Evolutionary conservation across 2,329 filamentous ascomycete genomes (phyloP).

Genomic region (Periconia digitata): DNA sequence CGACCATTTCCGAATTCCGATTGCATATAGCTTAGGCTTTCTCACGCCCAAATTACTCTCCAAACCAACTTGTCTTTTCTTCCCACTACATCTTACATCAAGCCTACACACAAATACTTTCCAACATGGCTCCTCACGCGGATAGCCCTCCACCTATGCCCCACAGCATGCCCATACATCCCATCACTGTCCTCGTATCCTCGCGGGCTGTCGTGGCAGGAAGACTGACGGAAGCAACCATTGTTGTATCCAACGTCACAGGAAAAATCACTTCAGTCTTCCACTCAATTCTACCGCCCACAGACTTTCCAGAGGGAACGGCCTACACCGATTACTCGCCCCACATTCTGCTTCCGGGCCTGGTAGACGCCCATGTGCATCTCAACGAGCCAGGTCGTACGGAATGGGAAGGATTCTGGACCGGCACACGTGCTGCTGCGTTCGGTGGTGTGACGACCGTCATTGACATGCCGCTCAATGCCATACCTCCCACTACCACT

Average conservation of each 20-base stretch:
- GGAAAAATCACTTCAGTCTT: conserved; percentile 83
- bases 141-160: conserved; percentile 32
- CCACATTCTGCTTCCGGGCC: conserved; percentile 79
- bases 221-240: conserved; percentile 76
- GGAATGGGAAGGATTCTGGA: conserved; percentile 98
- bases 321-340: conserved; percentile 84
- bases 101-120: not conserved
- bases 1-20: conserved; percentile 17
- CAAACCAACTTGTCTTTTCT: not conserved
- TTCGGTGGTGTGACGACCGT: conserved; percentile 97
- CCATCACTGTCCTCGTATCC: conserved; percentile 78
- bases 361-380: conserved; percentile 97
- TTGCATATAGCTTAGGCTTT: conserved; percentile 23
- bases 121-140: conserved; percentile 43
- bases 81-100: conserved; percentile 1
- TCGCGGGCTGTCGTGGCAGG: conserved; percentile 79
- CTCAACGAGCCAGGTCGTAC: conserved; percentile 95
- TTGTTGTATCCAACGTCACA: conserved; percentile 73
- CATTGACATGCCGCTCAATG: conserved; percentile 96
- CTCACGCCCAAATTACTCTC: conserved; percentile 8
- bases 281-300: conserved; percentile 71
- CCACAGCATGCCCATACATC: conserved; percentile 36
- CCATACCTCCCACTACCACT: conserved; percentile 94
- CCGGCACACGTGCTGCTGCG: conserved; percentile 88
- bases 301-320: conserved; percentile 71